These are phyloP conservation scores for Gossypium australe DNA, from an alignment of 345 rosid species.

Conservation along the genomic window DNA sequence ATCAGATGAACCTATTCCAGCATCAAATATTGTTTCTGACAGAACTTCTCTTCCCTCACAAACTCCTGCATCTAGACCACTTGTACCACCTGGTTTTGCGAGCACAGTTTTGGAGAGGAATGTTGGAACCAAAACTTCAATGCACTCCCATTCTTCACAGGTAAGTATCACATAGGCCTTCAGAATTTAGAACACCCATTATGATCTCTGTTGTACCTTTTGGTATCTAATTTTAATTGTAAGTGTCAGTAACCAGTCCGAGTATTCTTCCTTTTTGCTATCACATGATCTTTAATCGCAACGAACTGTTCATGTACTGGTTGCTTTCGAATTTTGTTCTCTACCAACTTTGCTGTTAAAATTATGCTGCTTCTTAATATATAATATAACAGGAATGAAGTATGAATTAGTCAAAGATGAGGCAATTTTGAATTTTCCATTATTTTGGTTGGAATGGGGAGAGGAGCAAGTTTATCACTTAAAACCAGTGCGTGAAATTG, in stretches of 20 bases:
- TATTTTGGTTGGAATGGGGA: not conserved
- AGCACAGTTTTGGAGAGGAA: conserved; percentile 42
- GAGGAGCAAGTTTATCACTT: not conserved
- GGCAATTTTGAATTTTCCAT: not conserved
- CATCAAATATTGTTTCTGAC: conserved; percentile 28
- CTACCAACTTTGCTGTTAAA: not conserved
- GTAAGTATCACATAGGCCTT: conserved; percentile 25
- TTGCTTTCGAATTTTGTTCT: not conserved
- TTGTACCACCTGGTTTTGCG: conserved; percentile 95
- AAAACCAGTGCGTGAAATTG: not conserved
- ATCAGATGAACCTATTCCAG: conserved; percentile 27
- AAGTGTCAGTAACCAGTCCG: not conserved
- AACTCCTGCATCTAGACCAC: conserved; percentile 73
- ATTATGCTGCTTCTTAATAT: not conserved
- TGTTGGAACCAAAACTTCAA: conserved; percentile 41
- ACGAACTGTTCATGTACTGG: not conserved
- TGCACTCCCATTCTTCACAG: conserved; percentile 39
- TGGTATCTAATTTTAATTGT: not conserved
- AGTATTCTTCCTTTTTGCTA: not conserved
- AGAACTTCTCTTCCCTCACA: conserved; percentile 40
- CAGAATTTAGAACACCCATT: not conserved
- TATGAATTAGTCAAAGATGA: not conserved
- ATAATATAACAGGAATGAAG: not conserved
- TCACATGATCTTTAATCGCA: not conserved
- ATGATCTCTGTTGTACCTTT: not conserved